Evolutionary conservation across 1,284 basidiomycete species (phyloP).

Genomic region (Boletus hoseneyae): DNA sequence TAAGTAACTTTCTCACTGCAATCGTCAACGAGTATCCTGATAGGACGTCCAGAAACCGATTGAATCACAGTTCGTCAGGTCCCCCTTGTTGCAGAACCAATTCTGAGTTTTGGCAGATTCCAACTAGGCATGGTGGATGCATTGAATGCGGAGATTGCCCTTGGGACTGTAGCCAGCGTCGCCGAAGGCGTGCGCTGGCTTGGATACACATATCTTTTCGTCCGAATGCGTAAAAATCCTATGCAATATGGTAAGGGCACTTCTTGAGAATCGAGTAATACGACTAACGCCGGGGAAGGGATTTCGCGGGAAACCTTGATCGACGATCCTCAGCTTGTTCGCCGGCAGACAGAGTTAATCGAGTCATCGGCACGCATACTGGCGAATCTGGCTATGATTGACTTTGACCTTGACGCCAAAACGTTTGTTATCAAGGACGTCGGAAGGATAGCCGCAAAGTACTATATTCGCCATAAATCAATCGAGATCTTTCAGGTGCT

Average conservation of each 20-base stretch:
- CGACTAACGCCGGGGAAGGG: conserved; percentile 43
- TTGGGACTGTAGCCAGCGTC: conserved; percentile 91
- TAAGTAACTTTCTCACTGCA: conserved; percentile 29
- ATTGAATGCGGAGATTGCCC: conserved; percentile 92
- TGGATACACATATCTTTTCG: conserved; percentile 96
- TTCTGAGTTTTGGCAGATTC: conserved; percentile 55
- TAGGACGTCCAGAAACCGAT: conserved; percentile 72
- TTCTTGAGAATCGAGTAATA: not conserved
- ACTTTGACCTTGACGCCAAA: conserved; percentile 64
- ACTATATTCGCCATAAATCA: conserved; percentile 88
- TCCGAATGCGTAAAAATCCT: conserved; percentile 93
- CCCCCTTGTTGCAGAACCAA: not conserved
- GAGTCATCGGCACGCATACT: conserved; percentile 70
- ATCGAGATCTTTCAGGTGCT: conserved; percentile 79
- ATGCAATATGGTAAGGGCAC: conserved; percentile 73
- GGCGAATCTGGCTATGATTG: conserved; percentile 81
- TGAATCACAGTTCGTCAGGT: conserved; percentile 78
- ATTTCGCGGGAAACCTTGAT: conserved; percentile 70
- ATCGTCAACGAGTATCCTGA: conserved; percentile 2
- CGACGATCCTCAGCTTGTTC: conserved; percentile 79
- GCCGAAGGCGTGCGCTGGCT: conserved; percentile 93
- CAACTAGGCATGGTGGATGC: conserved; percentile 85
- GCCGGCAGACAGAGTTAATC: conserved; percentile 74
- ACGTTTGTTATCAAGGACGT: conserved; percentile 80
- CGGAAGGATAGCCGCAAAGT: conserved; percentile 94